Evolutionary conservation across 176 grass and related monocot species (phyloP).

Genomic region (Oryza glaberrima): DNA sequence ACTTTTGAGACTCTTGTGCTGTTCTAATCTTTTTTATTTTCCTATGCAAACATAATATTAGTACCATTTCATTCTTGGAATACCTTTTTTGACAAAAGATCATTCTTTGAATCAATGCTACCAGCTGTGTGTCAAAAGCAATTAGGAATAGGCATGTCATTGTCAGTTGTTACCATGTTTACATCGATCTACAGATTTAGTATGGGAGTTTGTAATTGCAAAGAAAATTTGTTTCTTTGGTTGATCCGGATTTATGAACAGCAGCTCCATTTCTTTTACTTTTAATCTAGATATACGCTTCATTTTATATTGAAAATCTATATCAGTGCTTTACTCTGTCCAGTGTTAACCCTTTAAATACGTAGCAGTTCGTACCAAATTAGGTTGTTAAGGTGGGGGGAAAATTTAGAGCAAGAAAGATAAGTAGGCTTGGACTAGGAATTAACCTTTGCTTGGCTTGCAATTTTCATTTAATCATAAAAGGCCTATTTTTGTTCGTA

Average conservation of each 20-base stretch:
- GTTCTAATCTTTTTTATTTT: too few relatives aligned
- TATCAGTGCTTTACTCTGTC: background rate
- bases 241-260: background rate
- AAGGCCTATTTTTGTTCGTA: background rate
- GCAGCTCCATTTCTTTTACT: background rate
- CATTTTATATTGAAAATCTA: background rate
- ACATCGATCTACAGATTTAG: slow-evolving; percentile 7
- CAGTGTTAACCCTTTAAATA: background rate
- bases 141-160: background rate
- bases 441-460: slow-evolving; percentile 41
- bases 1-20: background rate
- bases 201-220: background rate
- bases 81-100: background rate
- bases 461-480: slow-evolving; percentile 7
- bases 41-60: too few relatives aligned
- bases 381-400: background rate
- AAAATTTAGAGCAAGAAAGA: background rate
- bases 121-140: background rate
- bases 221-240: background rate
- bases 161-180: slow-evolving; percentile 31
- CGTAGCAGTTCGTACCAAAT: background rate
- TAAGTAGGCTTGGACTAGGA: background rate
- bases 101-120: background rate
- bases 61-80: too few relatives aligned
- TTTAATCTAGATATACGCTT: background rate